phyloP scores from a whole-genome alignment of 129 eudicot genomes.

The Mikania micrantha region DNA sequence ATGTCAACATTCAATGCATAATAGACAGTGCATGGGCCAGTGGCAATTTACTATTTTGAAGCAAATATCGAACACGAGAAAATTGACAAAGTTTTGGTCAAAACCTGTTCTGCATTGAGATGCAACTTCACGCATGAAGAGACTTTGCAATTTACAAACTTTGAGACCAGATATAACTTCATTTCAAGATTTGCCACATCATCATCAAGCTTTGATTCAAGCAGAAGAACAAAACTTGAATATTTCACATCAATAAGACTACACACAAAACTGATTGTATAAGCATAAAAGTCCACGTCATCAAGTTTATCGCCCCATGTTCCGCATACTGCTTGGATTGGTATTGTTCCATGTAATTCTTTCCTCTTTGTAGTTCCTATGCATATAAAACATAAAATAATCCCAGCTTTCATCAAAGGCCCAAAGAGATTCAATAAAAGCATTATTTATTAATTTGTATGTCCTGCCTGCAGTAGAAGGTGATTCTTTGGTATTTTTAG shows the following conservation, averaged over 20 bases:
- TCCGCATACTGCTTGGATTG: slow-evolving; percentile 52
- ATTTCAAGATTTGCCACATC: slow-evolving; percentile 70
- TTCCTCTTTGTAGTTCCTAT: slow-evolving; percentile 91
- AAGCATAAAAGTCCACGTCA: slow-evolving; percentile 44
- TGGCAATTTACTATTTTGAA: background rate
- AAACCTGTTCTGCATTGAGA: slow-evolving; percentile 64
- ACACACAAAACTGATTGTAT: slow-evolving; percentile 58
- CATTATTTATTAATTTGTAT: background rate
- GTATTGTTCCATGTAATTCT: slow-evolving; percentile 70
- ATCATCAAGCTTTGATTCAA: slow-evolving; percentile 62
- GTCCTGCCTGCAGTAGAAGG: slow-evolving; percentile 52
- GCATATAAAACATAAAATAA: slow-evolving; percentile 4
- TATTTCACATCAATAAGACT: slow-evolving; percentile 34
- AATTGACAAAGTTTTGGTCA: slow-evolving; percentile 4
- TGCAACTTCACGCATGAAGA: slow-evolving; percentile 39
- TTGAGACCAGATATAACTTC: slow-evolving; percentile 53
- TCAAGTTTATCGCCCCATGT: slow-evolving; percentile 55
- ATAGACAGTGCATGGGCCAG: background rate
- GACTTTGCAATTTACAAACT: slow-evolving; percentile 53
- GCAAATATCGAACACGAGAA: background rate
- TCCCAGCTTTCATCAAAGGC: background rate
- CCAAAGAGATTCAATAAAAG: background rate
- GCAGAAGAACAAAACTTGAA: slow-evolving; percentile 63
- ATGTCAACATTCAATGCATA: background rate
- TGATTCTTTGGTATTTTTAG: slow-evolving; percentile 19